A percentile compares a stretch with the other conserved stretches of the same genome.
Conservation (phyloP, 768 basidiomycete genomes). For the Suillus luteus region DNA sequence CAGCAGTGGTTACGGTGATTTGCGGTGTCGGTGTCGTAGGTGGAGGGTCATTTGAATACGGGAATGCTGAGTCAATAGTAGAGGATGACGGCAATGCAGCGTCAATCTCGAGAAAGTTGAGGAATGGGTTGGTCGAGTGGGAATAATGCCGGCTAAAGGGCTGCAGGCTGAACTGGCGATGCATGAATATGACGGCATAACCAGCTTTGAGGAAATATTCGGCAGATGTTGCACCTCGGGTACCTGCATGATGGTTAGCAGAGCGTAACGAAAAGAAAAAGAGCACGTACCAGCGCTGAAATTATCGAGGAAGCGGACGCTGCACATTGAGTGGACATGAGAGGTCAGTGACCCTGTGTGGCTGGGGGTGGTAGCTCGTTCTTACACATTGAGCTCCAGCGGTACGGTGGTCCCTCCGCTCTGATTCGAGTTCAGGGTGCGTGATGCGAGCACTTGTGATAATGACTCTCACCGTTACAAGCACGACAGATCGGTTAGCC, state of each 20-base stretch:
- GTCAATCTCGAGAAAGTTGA: constrained; percentile 86
- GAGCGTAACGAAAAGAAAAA: constrained; percentile 2
- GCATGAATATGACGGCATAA: constrained; percentile 99
- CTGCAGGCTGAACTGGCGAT: constrained; percentile 95
- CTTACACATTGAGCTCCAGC: constrained; percentile 98
- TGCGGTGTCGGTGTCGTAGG: constrained; percentile 35
- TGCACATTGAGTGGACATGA: constrained; percentile 38
- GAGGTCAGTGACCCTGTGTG: constrained; percentile 22
- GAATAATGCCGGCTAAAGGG: constrained; percentile 98
- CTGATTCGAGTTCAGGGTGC: constrained; percentile 43
- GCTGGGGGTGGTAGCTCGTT: constrained; percentile 18
- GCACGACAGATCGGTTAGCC: constrained; percentile 74
- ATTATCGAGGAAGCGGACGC: constrained; percentile 97
- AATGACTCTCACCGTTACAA: constrained; percentile 79
- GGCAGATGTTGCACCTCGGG: constrained; percentile 94
- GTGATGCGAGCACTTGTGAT: constrained; percentile 3
- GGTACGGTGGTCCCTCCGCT: constrained; percentile 99
- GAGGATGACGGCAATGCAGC: constrained; percentile 22
- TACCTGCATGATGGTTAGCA: constrained; percentile 53
- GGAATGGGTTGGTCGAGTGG: constrained; percentile 96
- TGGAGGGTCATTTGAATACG: constrained; percentile 33
- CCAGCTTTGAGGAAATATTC: constrained; percentile 95
- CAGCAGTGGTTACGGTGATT: constrained; percentile 68
- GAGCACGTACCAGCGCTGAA: constrained; percentile 84
- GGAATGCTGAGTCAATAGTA: constrained; percentile 20